A percentile compares a stretch with the other conserved stretches of the same genome.
phyloP scores from a whole-genome alignment of 768 basidiomycete genomes.

The Dacryopinax primogenitus region DNA sequence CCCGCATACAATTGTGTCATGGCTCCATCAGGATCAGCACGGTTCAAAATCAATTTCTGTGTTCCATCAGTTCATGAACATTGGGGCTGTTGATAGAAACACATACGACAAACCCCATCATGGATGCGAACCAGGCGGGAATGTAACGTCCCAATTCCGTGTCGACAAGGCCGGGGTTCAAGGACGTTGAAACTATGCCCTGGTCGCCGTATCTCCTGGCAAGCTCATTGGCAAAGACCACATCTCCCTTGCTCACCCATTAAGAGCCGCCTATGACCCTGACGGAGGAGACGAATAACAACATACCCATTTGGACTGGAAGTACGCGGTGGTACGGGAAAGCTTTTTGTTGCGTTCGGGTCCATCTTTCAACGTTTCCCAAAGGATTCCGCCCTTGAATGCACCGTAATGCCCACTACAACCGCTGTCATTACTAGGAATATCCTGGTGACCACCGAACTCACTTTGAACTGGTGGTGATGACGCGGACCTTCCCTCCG shows the following conservation, averaged over 20 bases:
- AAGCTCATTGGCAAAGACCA: slow-evolving; percentile 36
- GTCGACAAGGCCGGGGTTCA: slow-evolving; percentile 36
- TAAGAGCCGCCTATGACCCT: neutral
- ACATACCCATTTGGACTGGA: slow-evolving; percentile 9
- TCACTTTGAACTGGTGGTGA: slow-evolving; percentile 4
- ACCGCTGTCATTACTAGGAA: neutral
- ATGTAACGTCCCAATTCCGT: neutral
- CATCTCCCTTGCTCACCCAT: slow-evolving; percentile 29
- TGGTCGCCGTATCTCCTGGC: slow-evolving; percentile 36
- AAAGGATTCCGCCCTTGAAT: neutral
- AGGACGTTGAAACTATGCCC: slow-evolving; percentile 35
- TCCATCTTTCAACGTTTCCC: slow-evolving; percentile 4
- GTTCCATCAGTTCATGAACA: too few species aligned
- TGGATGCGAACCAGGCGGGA: too few species aligned
- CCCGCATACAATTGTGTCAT: slow-evolving; percentile 14
- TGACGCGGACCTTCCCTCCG: slow-evolving; percentile 5
- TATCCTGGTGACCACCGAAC: neutral
- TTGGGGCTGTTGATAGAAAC: neutral
- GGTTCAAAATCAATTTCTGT: neutral
- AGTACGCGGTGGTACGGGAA: neutral
- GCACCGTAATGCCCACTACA: neutral
- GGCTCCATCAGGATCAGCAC: slow-evolving; percentile 6
- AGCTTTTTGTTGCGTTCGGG: neutral
- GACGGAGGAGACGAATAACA: neutral
- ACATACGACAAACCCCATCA: neutral